Conservation (phyloP, 1,284 basidiomycete genomes). For the Ganoderma sinense region DNA sequence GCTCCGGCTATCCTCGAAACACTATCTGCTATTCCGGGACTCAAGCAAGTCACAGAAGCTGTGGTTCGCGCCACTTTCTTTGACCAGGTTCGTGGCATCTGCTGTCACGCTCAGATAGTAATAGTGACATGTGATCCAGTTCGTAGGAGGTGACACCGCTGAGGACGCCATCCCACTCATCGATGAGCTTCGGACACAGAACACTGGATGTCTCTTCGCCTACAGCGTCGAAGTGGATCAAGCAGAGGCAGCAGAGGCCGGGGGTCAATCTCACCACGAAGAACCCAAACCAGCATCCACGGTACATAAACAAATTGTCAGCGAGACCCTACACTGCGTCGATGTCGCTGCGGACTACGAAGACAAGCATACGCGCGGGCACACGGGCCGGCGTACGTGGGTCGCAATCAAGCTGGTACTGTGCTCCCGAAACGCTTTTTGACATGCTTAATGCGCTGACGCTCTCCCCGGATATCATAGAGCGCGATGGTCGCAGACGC, state of each 20-base stretch:
- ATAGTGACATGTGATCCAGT: constrained; percentile 55
- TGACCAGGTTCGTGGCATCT: constrained; percentile 62
- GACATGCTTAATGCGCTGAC: constrained; percentile 3
- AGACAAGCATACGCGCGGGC: constrained; percentile 51
- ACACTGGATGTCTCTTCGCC: constrained; percentile 83
- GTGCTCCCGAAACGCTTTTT: background rate
- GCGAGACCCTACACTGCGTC: constrained; percentile 78
- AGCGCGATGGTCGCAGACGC: constrained; percentile 70
- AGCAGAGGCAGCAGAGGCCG: constrained; percentile 50
- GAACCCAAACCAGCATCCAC: constrained; percentile 33
- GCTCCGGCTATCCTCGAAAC: constrained; percentile 76
- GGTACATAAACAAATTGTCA: constrained; percentile 65
- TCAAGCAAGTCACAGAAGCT: constrained; percentile 72
- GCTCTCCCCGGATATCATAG: constrained; percentile 39
- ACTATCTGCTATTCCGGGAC: constrained; percentile 69
- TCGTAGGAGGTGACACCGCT: constrained; percentile 89
- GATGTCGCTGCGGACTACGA: constrained; percentile 86
- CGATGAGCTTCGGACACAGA: constrained; percentile 64
- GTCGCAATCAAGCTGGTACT: constrained; percentile 83
- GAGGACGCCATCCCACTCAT: constrained; percentile 74
- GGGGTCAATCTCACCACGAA: constrained; percentile 19
- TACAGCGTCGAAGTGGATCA: constrained; percentile 89
- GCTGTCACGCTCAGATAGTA: background rate
- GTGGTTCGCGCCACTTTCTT: constrained; percentile 89
- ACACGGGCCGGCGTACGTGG: constrained; percentile 65